Evolutionary conservation across 2,329 filamentous ascomycete genomes (phyloP), one percentile per base, ranked within the genome.

Genomic region (Metarhizium album): DNA sequence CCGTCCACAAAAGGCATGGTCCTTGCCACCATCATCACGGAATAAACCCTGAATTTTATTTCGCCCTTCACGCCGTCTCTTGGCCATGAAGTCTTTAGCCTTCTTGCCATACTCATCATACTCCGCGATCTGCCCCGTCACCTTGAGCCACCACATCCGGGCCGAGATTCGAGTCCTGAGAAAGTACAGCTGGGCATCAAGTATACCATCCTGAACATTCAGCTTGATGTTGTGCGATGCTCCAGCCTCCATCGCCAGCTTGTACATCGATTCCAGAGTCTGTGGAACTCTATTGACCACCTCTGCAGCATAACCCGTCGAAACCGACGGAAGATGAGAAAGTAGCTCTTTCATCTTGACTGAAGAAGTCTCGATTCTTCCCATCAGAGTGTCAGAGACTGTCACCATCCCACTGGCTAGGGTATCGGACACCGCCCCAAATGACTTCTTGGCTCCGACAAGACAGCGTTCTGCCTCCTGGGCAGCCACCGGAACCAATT

Each of bases 111-210:
- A 80, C 2, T 65, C 66, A 3, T 66, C 60, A 48, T 73, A 67
- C 56, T 78, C 74, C 16, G 72, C 67, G 2, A 58, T 62, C 57
- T 72, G 74, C 20, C 76, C 75, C 47, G 71, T 75, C 31, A 79
- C 47, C 60, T 72, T 75, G 47, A 83, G 65, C 77, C 78, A 82
- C 66, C 74, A 70, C 31, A 81, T 67, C 61, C 74, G 79, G 14
- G 79, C 79, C 42, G 67, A 67, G 24, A 83, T 67, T 59, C 80
- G 79, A 14, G 79, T 75, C 38, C 70, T 70, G 27, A 81, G 64
- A 9, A 82, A 55, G 1, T 67, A 64, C 4, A 79, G 61, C 24
- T 72, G 64, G 23, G 45, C 48, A 45, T 48, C 42, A 16, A 51
- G 38, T 2, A 51, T 29, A 8, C 46, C 29, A 16, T 53, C 48